Evolutionary conservation across 306 rosid species (phyloP).

Genomic region (Abrus pulchellus): DNA sequence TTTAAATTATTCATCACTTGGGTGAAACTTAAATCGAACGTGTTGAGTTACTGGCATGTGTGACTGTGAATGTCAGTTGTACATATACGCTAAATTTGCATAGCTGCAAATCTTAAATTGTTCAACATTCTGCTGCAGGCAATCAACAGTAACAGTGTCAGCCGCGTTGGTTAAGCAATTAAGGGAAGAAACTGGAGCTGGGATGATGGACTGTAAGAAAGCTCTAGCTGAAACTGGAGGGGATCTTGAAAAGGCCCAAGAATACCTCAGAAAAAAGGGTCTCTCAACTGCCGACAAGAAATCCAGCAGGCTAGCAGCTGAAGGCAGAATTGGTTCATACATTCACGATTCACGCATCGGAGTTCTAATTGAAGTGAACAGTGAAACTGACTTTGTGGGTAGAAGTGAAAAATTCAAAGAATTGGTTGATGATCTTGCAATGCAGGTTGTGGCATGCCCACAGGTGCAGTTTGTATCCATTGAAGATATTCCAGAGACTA

Average conservation of each 20-base stretch:
- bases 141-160: conserved; percentile 70
- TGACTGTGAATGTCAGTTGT: neutral
- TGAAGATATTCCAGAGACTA: conserved; percentile 80
- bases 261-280: conserved; percentile 95
- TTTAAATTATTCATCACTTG: conserved; percentile 18
- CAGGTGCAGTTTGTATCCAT: conserved; percentile 82
- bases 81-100: conserved; percentile 27
- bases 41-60: neutral
- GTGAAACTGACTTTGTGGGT: conserved; percentile 95
- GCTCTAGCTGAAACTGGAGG: conserved; percentile 95
- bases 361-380: conserved; percentile 93
- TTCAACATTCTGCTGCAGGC: conserved; percentile 61
- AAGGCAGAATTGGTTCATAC: conserved; percentile 96
- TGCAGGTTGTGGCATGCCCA: conserved; percentile 95
- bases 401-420: conserved; percentile 88
- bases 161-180: conserved; percentile 88
- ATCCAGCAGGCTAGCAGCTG: conserved; percentile 93
- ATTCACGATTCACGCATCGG: conserved; percentile 96
- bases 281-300: conserved; percentile 94
- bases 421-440: conserved; percentile 92
- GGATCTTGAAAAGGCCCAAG: conserved; percentile 97
- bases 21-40: neutral
- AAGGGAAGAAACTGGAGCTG: conserved; percentile 97
- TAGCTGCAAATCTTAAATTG: conserved; percentile 24
- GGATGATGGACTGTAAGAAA: conserved; percentile 99